Base-by-base conservation (phyloP, 768 basidiomycete species). In the Mycena albidolilacea region DNA sequence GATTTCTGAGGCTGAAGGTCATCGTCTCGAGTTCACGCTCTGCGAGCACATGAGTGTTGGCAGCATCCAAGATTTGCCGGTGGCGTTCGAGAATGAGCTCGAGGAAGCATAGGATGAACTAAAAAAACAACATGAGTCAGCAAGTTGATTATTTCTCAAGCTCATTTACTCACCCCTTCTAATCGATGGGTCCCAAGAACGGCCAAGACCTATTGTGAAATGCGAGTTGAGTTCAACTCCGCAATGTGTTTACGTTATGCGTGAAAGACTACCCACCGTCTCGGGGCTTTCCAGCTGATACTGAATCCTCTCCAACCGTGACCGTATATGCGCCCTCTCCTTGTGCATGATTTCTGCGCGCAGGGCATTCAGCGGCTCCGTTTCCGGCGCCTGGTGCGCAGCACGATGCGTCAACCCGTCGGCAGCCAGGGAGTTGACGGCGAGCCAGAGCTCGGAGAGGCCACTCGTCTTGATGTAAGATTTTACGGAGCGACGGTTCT, bases 71-170 rank as follows among this genome's bases (percentile, higher is more conserved):
- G 11, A 79, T 74, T 54, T 76, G 65, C 9, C 69, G 60, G 48
- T 79, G 78, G 3, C 74, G 77, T 0, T 72, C 62, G 9, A 79
- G 75, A 10, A 79, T 74, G 0, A 79, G 35, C 55, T 76, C 73
- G 11, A 76, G 70, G 44, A 79, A 71, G 55, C 72, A 75, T 17
- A 79, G 58, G 30, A 78, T 64, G 64, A 60, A 76, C 74, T 75
- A 41, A 46, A 15, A 7, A 37, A 15, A 10, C 48, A 50, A 7
- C 7, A 3, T 4, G 3, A 35, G 15, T 64, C 1, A 61, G 64
- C 39, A 14, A 17, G 7, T 37, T 5, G n/a, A 15, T 54, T 21
- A 46, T 23, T 30, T 35, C 5, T 11, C 19, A 3, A 15, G 14
- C 14, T 2, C 9, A 52, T 30, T 15, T 5, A 15, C 70, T 58